A percentile compares a stretch with the other conserved stretches of the same genome.
Evolutionary conservation across 139 green algal genomes (phyloP).

Genomic region (Chlamydomonas schloesseri): DNA sequence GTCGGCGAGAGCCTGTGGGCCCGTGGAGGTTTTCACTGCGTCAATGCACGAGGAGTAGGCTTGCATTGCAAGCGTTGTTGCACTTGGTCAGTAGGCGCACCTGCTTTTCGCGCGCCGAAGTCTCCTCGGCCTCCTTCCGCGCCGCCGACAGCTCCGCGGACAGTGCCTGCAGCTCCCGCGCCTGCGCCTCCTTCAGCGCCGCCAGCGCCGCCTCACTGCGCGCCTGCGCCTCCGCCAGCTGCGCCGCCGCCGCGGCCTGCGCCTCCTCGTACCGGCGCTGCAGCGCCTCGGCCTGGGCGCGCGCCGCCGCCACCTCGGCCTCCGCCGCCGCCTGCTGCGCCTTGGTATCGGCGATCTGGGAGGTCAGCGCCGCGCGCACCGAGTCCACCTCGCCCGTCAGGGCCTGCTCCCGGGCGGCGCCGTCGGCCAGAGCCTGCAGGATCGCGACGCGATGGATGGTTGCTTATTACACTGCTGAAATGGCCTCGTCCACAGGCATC

Average conservation of each 20-base stretch:
- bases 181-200: neutral
- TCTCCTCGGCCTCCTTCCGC: neutral
- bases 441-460: too few relatives aligned
- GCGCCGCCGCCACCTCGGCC: neutral
- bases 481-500: too few relatives aligned
- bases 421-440: too few relatives aligned
- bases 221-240: neutral
- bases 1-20: too few relatives aligned
- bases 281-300: neutral
- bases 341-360: neutral
- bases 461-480: too few relatives aligned
- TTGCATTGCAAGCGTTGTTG: too few relatives aligned
- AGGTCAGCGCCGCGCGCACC: neutral
- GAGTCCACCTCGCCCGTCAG: neutral
- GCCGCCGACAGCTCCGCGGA: neutral
- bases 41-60: too few relatives aligned
- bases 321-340: neutral
- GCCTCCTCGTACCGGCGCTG: neutral
- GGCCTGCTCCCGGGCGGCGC: too few relatives aligned
- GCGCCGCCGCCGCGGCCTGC: neutral
- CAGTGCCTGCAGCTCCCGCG: neutral
- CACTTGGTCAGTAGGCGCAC: too few relatives aligned
- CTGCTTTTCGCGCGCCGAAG: neutral
- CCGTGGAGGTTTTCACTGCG: too few relatives aligned
- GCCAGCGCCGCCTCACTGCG: neutral